phyloP scores from a whole-genome alignment of 176 grass and related monocot species.

The Carex parvula region DNA sequence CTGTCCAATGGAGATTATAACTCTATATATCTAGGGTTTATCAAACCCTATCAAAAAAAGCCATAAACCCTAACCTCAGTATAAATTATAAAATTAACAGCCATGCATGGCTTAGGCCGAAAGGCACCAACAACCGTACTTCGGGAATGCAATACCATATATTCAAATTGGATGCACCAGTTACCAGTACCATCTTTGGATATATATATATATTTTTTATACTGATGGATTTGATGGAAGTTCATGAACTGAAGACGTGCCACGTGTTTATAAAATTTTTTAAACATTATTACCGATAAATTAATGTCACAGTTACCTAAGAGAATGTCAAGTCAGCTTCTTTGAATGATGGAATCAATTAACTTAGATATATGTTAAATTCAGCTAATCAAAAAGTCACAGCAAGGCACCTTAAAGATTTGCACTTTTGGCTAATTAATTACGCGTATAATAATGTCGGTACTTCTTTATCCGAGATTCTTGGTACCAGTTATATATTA shows the following conservation, averaged over 20 bases:
- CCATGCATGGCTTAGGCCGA: conserved; percentile 26
- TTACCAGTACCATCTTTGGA: background rate
- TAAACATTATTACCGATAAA: background rate
- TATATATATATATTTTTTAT: background rate
- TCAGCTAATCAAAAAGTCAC: background rate
- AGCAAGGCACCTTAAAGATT: conserved; percentile 9
- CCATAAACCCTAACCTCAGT: background rate
- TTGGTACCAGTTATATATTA: background rate
- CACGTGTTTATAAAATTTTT: conserved; percentile 10
- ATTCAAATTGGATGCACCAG: background rate
- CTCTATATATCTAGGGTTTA: conserved; percentile 18
- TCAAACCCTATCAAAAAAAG: conserved; percentile 5
- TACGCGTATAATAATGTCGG: too few species aligned
- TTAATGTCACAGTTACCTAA: background rate
- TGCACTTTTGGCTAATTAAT: too few species aligned
- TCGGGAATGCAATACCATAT: conserved; percentile 1
- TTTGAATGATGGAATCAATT: conserved; percentile 3
- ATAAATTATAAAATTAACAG: background rate
- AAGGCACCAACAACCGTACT: conserved; percentile 16
- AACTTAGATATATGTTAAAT: conserved; percentile 16
- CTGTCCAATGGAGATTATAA: conserved; percentile 6
- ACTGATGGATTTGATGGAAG: conserved; percentile 6
- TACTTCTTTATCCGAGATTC: background rate
- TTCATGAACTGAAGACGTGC: conserved; percentile 16
- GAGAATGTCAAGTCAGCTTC: conserved; percentile 23